These are phyloP conservation scores for Eucalyptus rudis DNA, from an alignment of 345 rosid genomes.

Conservation along the genomic window DNA sequence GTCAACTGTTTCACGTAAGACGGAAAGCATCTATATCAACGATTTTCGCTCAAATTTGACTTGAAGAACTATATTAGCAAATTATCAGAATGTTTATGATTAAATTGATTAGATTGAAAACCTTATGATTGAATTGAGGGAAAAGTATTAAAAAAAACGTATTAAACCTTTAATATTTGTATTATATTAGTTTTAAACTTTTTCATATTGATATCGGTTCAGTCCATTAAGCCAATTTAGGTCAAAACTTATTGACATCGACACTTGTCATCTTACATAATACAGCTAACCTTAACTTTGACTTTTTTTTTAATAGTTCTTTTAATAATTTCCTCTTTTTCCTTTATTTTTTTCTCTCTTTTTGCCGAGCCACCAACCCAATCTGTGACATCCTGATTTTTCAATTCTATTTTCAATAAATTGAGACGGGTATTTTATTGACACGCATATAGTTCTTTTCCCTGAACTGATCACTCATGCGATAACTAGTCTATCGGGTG, in stretches of 20 bases:
- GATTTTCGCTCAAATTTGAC: rapidly evolving
- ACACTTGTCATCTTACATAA: neutral
- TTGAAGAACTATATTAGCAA: neutral
- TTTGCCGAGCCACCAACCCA: rapidly evolving
- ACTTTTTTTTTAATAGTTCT: no score
- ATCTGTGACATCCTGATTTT: no score
- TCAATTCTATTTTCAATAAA: no score
- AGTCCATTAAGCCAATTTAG: neutral
- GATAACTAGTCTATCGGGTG: no score
- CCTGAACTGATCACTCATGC: no score
- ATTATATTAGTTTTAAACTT: neutral
- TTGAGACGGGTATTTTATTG: no score
- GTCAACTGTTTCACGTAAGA: rapidly evolving
- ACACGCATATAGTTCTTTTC: no score
- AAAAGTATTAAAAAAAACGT: no score
- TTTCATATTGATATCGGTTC: rapidly evolving
- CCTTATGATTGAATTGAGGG: no score
- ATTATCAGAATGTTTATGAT: neutral
- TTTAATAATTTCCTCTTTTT: no score
- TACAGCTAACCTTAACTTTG: rapidly evolving
- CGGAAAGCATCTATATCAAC: rapidly evolving
- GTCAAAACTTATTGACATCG: neutral
- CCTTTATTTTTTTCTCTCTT: rapidly evolving
- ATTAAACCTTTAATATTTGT: no score
- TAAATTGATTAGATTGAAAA: neutral